Conservation (phyloP, 1,284 basidiomycete genomes). For the Fomitiporia mediterranea region DNA sequence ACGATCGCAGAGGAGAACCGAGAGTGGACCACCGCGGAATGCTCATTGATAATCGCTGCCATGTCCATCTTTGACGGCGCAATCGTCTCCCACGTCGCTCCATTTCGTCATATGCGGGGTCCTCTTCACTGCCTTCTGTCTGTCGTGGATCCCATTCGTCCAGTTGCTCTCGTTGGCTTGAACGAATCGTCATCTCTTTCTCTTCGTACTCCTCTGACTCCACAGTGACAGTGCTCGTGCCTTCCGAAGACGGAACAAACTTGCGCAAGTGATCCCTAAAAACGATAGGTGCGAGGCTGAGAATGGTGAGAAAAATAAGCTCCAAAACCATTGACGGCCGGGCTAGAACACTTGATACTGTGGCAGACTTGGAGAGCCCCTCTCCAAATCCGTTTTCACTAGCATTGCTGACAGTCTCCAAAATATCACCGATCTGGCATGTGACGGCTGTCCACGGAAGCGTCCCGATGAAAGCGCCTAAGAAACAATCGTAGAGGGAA, state of each 20-base stretch:
- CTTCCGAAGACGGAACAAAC: constrained; percentile 40
- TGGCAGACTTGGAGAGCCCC: constrained; percentile 49
- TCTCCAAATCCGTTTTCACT: constrained; percentile 29
- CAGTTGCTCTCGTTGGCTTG: background rate
- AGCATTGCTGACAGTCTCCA: constrained; percentile 58
- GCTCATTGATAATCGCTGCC: constrained; percentile 19
- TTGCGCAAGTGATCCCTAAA: constrained; percentile 57
- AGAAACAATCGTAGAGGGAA: constrained; percentile 63
- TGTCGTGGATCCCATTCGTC: background rate
- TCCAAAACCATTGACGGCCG: constrained; percentile 71
- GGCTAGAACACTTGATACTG: constrained; percentile 64
- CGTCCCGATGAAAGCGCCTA: constrained; percentile 77
- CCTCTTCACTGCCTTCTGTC: background rate
- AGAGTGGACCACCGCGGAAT: constrained; percentile 15
- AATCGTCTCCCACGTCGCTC: constrained; percentile 11
- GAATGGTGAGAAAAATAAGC: constrained; percentile 64
- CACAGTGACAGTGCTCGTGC: background rate
- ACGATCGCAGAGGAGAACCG: constrained; percentile 9
- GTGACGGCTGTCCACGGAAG: constrained; percentile 82
- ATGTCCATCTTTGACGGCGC: constrained; percentile 17
- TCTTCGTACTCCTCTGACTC: constrained; percentile 2
- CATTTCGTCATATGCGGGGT: background rate
- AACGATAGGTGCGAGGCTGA: constrained; percentile 75
- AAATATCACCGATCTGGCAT: constrained; percentile 84
- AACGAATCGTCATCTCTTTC: background rate